phyloP scores from a whole-genome alignment of 306 rosid species.

The Adenanthera pavonina region DNA sequence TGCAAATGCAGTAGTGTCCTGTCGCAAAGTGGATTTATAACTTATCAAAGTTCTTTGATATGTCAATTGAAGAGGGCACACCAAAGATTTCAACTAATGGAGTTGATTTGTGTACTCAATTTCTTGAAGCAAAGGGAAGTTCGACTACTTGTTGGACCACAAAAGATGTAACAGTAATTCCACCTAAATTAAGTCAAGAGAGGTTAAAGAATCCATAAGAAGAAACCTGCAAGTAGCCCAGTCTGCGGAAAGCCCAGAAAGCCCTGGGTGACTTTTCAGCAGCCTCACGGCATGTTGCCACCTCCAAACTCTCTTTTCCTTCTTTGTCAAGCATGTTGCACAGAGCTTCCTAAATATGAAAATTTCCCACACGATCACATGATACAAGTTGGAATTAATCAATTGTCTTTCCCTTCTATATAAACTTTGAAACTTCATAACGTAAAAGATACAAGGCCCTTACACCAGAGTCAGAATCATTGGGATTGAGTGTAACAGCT shows the following conservation, averaged over 20 bases:
- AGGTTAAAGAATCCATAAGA: constrained; percentile 9
- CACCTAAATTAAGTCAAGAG: not conserved
- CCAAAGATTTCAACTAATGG: not conserved
- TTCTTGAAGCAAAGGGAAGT: not conserved
- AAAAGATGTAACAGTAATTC: constrained; percentile 9
- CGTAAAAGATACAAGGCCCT: constrained; percentile 13
- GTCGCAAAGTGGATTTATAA: constrained; percentile 5
- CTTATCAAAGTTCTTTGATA: not conserved
- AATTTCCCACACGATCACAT: not conserved
- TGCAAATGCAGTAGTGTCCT: constrained; percentile 13
- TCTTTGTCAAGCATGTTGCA: constrained; percentile 75
- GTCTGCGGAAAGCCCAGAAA: constrained; percentile 89
- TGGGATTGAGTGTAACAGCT: constrained; percentile 71
- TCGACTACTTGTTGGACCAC: not conserved
- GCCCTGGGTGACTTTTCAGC: constrained; percentile 79
- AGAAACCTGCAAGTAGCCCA: constrained; percentile 81
- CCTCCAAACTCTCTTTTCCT: constrained; percentile 75
- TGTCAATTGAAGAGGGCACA: not conserved
- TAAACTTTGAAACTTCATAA: not conserved
- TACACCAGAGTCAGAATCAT: constrained; percentile 74
- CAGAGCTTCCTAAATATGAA: constrained; percentile 57
- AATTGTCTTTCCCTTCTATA: not conserved
- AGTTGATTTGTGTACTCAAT: not conserved
- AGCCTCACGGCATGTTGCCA: constrained; percentile 74
- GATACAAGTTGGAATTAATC: not conserved